These are phyloP conservation scores for Mucor mucedo DNA, from an alignment of 371 early-diverging fungal species.

Conservation along the genomic window DNA sequence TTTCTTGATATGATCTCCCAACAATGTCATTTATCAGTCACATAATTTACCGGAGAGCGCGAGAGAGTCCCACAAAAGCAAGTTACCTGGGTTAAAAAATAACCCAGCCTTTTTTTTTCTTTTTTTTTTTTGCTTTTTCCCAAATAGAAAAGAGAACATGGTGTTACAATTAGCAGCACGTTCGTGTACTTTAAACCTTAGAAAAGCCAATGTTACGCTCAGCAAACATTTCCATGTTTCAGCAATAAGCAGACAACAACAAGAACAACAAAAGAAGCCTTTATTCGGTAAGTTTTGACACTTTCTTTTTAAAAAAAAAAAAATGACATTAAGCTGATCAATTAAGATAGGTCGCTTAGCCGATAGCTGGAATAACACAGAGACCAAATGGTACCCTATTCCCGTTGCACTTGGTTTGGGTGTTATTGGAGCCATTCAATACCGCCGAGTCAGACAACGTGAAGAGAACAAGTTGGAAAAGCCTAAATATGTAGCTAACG, in stretches of 20 bases:
- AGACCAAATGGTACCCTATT: slow-evolving; percentile 76
- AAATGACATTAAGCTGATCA: no score
- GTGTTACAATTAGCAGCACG: slow-evolving; percentile 1
- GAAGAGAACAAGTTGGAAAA: slow-evolving; percentile 33
- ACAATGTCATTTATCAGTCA: no score
- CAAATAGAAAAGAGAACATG: not conserved
- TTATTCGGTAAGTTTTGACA: slow-evolving; percentile 1
- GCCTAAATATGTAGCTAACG: slow-evolving; percentile 62
- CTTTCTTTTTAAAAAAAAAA: no score
- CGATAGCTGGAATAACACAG: slow-evolving; percentile 61
- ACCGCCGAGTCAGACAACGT: slow-evolving; percentile 51
- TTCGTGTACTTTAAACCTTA: slow-evolving; percentile 1
- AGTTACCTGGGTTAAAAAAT: no score
- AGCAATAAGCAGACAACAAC: slow-evolving; percentile 13
- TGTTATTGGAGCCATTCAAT: slow-evolving; percentile 74
- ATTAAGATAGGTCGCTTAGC: slow-evolving; percentile 25
- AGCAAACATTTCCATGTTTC: slow-evolving; percentile 10
- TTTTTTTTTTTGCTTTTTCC: no score
- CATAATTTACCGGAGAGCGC: no score
- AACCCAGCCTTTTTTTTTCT: no score
- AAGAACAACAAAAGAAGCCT: slow-evolving; percentile 12
- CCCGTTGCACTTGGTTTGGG: slow-evolving; percentile 82
- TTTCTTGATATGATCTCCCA: no score
- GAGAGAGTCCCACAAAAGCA: no score
- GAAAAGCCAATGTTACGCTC: not conserved